Percentiles rank a stretch among this genome's conserved stretches.
Conservation (phyloP, 106 monocot species). For the Gastrodia elata region DNA sequence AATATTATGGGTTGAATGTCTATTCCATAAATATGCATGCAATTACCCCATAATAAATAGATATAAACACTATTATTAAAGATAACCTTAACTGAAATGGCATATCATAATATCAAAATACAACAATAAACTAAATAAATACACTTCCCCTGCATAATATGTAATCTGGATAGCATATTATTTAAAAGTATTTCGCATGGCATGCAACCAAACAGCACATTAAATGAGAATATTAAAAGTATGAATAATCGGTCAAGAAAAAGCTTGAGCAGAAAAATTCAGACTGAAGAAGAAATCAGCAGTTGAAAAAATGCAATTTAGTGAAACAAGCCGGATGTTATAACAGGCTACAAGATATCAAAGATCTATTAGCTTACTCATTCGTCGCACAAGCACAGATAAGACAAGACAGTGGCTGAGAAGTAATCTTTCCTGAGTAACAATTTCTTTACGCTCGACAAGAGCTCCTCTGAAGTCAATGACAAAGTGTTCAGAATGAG, state of each 20-base stretch:
- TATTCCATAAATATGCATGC: too few relatives aligned
- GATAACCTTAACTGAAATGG: too few relatives aligned
- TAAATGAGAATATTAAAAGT: background rate
- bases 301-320: background rate
- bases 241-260: background rate
- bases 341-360: background rate
- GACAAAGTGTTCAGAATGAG: constrained; percentile 59
- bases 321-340: background rate
- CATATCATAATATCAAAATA: too few relatives aligned
- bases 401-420: constrained; percentile 86
- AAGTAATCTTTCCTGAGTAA: constrained; percentile 67
- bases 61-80: too few relatives aligned
- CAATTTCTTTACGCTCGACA: constrained; percentile 61
- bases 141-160: too few relatives aligned
- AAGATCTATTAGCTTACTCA: constrained; percentile 40
- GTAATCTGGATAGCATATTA: too few relatives aligned
- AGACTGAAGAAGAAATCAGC: background rate
- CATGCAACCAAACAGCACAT: too few relatives aligned
- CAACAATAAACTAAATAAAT: too few relatives aligned
- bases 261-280: background rate
- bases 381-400: constrained; percentile 51
- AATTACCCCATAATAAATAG: too few relatives aligned
- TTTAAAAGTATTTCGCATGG: too few relatives aligned
- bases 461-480: constrained; percentile 78
- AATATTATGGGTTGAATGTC: too few relatives aligned